Percentiles rank a stretch among this genome's conserved stretches.
Conservation (phyloP, 352 stramenopile genomes). For the Pythium aquatile region DNA sequence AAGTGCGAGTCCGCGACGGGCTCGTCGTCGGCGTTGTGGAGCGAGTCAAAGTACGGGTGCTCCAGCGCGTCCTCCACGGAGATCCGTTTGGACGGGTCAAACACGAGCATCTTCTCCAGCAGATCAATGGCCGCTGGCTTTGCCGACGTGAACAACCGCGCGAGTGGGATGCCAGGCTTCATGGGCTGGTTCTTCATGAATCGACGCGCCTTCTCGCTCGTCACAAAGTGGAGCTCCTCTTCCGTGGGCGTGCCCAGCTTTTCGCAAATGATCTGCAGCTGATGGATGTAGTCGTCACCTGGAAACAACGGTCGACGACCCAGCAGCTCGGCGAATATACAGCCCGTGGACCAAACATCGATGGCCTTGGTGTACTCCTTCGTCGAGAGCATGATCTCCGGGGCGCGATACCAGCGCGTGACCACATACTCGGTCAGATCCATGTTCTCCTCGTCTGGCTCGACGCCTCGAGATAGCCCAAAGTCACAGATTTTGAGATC, state of each 20-base stretch:
- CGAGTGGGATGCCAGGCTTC: constrained; percentile 66
- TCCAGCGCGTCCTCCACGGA: constrained; percentile 91
- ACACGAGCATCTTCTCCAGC: constrained; percentile 86
- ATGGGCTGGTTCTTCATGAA: constrained; percentile 87
- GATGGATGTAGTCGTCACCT: constrained; percentile 99
- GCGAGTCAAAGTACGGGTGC: constrained; percentile 88
- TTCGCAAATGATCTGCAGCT: constrained; percentile 96
- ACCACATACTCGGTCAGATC: constrained; percentile 93
- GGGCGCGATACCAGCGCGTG: constrained; percentile 93
- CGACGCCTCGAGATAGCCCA: constrained; percentile 82
- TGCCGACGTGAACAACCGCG: constrained; percentile 70
- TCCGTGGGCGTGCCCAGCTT: constrained; percentile 88
- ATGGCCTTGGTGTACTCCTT: constrained; percentile 97
- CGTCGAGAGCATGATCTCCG: constrained; percentile 96
- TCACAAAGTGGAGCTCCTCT: constrained; percentile 90
- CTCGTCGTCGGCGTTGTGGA: constrained; percentile 94
- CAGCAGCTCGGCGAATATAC: constrained; percentile 94
- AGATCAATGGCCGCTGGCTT: constrained; percentile 75
- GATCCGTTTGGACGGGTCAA: constrained; percentile 88
- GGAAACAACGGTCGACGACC: constrained; percentile 91
- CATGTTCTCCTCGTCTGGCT: constrained; percentile 86
- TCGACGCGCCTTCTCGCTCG: constrained; percentile 83
- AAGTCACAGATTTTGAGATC: constrained; percentile 93
- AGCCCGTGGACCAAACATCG: constrained; percentile 94
- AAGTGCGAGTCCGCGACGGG: constrained; percentile 72